phyloP scores from a whole-genome alignment of 495 filamentous ascomycete genomes.

The Letharia lupina region DNA sequence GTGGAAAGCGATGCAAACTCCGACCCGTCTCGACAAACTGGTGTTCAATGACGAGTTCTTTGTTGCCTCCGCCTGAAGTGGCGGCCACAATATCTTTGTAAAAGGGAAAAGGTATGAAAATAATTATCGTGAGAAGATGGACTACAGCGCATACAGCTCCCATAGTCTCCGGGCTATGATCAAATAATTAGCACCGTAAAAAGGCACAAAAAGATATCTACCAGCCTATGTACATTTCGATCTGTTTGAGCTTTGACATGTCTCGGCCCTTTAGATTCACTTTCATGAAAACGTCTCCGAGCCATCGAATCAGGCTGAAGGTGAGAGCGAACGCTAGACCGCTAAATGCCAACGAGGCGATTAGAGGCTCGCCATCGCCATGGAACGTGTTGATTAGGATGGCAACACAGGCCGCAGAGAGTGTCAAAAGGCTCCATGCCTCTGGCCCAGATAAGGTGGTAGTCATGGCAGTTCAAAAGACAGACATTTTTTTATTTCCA shows the following conservation, averaged over 20 bases:
- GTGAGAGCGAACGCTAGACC: conserved; percentile 71
- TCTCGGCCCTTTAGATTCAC: conserved; percentile 88
- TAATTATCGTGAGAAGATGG: conserved; percentile 75
- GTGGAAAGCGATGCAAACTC: conserved; percentile 82
- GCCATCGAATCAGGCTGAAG: conserved; percentile 85
- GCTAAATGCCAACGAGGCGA: conserved; percentile 80
- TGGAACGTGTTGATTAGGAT: conserved; percentile 75
- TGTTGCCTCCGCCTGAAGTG: conserved; percentile 87
- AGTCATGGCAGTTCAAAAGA: conserved; percentile 22
- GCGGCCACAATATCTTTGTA: conserved; percentile 97
- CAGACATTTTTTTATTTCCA: conserved; percentile 31
- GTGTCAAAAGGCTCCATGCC: conserved; percentile 56
- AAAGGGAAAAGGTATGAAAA: conserved; percentile 94
- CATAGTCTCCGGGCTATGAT: conserved; percentile 84
- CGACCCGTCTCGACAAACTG: conserved; percentile 66
- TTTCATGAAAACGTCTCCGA: conserved; percentile 81
- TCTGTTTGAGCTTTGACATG: conserved; percentile 66
- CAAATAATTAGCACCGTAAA: conserved; percentile 4
- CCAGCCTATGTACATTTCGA: conserved; percentile 56
- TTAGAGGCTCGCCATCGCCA: conserved; percentile 79
- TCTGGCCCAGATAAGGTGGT: conserved; percentile 56
- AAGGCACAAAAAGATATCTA: neutral
- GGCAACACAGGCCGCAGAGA: conserved; percentile 61
- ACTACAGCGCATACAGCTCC: conserved; percentile 90
- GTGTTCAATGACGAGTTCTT: conserved; percentile 64